Conservation (phyloP, 805 yeast genomes). For the Wickerhamiella allomyrinae region DNA sequence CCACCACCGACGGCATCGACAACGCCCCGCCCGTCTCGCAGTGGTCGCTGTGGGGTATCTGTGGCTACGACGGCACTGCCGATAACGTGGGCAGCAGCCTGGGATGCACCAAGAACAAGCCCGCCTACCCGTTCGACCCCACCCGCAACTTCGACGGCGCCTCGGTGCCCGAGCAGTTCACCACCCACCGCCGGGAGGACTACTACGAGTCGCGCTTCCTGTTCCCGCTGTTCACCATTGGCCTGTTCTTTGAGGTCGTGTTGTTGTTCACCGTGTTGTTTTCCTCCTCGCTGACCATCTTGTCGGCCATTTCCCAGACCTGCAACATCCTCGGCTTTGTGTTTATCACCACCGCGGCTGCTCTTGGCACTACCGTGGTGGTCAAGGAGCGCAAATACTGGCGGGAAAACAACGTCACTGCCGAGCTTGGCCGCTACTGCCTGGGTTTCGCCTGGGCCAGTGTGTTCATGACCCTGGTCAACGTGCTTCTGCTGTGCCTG, state of each 20-base stretch:
- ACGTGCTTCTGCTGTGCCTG: conserved; percentile 21
- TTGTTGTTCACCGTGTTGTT: conserved; percentile 29
- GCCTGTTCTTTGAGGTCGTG: conserved; percentile 38
- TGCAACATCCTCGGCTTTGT: conserved; percentile 17
- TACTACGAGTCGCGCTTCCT: conserved; percentile 57
- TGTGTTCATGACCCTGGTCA: conserved; percentile 24
- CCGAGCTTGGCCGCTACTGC: conserved; percentile 22
- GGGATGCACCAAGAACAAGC: conserved; percentile 39
- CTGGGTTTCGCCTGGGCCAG: conserved; percentile 55
- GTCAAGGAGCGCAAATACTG: conserved; percentile 69
- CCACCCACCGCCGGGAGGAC: conserved; percentile 34
- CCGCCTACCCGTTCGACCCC: conserved; percentile 84
- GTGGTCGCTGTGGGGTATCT: conserved; percentile 72
- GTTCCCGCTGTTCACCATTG: conserved; percentile 48
- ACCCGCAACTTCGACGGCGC: conserved; percentile 50
- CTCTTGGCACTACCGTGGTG: conserved; percentile 59
- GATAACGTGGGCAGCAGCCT: conserved; percentile 32
- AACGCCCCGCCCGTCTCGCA: conserved; percentile 36
- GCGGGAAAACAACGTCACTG: conserved; percentile 28
- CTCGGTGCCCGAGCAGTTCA: conserved; percentile 40
- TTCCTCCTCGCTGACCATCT: conserved; percentile 18
- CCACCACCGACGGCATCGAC: conserved; percentile 44
- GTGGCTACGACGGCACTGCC: conserved; percentile 35
- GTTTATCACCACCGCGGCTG: conserved; percentile 38
- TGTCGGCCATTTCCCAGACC: conserved; percentile 19